Conservation (phyloP, 768 basidiomycete genomes). For the Mrakia frigida region DNA sequence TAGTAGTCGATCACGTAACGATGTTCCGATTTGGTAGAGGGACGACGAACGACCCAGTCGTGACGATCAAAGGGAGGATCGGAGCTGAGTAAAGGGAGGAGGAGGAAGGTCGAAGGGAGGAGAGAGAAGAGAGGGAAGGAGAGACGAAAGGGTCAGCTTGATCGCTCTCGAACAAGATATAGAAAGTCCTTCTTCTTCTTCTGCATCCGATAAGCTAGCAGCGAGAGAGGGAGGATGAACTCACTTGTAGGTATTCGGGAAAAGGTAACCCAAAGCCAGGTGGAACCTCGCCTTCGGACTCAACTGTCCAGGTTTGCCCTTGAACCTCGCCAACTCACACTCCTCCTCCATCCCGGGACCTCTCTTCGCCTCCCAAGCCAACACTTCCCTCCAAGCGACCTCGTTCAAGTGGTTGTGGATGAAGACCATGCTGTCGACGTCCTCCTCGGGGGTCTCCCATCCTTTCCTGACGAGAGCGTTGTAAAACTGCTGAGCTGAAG, state of each 20-base stretch:
- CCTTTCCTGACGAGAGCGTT: constrained; percentile 95
- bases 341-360: constrained; percentile 48
- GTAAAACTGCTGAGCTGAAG: constrained; percentile 95
- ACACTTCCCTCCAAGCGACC: constrained; percentile 88
- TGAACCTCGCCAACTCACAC: constrained; percentile 73
- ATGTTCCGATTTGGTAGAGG: constrained; percentile 57
- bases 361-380: constrained; percentile 80
- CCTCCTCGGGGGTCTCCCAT: constrained; percentile 94
- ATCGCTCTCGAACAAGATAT: too few species aligned
- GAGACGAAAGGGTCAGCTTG: not conserved
- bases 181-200: not conserved
- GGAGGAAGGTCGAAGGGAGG: not conserved
- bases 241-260: constrained; percentile 86
- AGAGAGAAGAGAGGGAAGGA: not conserved
- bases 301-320: constrained; percentile 82
- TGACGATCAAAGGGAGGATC: constrained; percentile 96
- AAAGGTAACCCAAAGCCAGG: constrained; percentile 78
- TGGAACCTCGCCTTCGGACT: constrained; percentile 90
- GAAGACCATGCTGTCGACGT: constrained; percentile 93
- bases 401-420: constrained; percentile 99
- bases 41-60: constrained; percentile 90
- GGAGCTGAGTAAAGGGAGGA: constrained; percentile 50
- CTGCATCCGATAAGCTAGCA: too few species aligned
- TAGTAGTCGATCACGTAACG: constrained; percentile 99
- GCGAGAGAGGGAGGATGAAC: constrained; percentile 39